Conservation (phyloP, 805 yeast genomes). For the Lachancea fermentati region DNA sequence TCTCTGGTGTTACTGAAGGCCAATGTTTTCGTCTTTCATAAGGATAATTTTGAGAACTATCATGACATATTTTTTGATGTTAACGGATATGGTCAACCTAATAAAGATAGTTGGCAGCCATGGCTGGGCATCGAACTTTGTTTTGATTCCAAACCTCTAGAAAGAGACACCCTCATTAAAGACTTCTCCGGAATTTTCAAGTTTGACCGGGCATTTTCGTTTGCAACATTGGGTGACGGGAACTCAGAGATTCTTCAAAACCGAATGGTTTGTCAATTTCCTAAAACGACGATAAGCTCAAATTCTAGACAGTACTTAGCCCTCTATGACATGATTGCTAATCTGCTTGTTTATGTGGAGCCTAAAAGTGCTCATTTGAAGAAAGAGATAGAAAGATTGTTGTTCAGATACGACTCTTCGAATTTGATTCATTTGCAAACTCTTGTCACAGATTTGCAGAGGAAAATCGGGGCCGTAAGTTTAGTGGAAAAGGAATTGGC, state of each 20-base stretch:
- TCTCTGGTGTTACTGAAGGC: conserved; percentile 68
- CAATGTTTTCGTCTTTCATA: conserved; percentile 61
- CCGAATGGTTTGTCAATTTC: conserved; percentile 57
- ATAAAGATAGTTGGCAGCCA: conserved; percentile 68
- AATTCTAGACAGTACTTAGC: conserved; percentile 72
- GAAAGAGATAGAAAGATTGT: conserved; percentile 58
- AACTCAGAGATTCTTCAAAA: conserved; percentile 34
- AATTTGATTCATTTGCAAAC: conserved; percentile 47
- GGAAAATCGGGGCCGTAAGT: conserved; percentile 38
- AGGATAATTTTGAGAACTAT: conserved; percentile 39
- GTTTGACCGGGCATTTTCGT: conserved; percentile 47
- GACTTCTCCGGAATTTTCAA: conserved; percentile 58
- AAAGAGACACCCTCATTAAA: conserved; percentile 51
- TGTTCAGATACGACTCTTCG: conserved; percentile 64
- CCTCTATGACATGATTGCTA: conserved; percentile 54
- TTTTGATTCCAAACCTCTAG: conserved; percentile 44
- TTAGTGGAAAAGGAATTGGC: conserved; percentile 42
- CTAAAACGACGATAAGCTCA: conserved; percentile 58
- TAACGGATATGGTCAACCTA: conserved; percentile 54
- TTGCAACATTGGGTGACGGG: conserved; percentile 34
- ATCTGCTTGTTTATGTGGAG: conserved; percentile 66
- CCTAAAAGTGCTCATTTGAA: conserved; percentile 56
- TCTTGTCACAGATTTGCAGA: conserved; percentile 46
- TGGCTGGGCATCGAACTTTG: conserved; percentile 76
- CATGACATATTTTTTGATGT: conserved; percentile 42